Conservation (phyloP, 306 rosid species). For the Dicorynia guianensis region DNA sequence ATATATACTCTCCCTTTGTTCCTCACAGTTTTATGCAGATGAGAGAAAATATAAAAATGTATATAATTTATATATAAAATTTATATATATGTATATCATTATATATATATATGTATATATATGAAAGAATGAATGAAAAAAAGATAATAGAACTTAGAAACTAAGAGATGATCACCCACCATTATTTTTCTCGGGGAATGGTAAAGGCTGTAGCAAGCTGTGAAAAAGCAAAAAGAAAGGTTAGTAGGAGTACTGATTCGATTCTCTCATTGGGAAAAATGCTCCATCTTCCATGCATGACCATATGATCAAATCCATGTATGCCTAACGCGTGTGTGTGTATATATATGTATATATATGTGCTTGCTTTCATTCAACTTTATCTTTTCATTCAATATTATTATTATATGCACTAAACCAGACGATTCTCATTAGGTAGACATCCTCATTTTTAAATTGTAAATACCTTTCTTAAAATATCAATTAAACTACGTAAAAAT, state of each 20-base stretch:
- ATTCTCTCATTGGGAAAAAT: slow-evolving; percentile 92
- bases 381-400: slow-evolving; percentile 40
- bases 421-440: slow-evolving; percentile 23
- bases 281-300: slow-evolving; percentile 78
- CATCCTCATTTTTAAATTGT: background rate
- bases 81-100: too few species aligned
- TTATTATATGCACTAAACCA: slow-evolving; percentile 1
- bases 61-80: too few species aligned
- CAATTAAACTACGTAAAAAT: background rate
- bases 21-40: too few species aligned
- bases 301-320: slow-evolving; percentile 50
- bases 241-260: slow-evolving; percentile 77
- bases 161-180: slow-evolving; percentile 53
- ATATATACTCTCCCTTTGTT: too few species aligned
- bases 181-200: slow-evolving; percentile 83
- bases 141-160: background rate
- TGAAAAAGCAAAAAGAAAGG: slow-evolving; percentile 87
- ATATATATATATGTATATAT: background rate
- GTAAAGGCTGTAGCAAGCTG: slow-evolving; percentile 94
- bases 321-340: slow-evolving; percentile 53
- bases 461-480: slow-evolving; percentile 15
- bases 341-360: slow-evolving; percentile 45
- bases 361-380: slow-evolving; percentile 47
- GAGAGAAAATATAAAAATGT: too few species aligned
- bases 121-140: slow-evolving; percentile 25